Base-by-base conservation (phyloP, 129 eudicot species). In the Helianthus annuus region DNA sequence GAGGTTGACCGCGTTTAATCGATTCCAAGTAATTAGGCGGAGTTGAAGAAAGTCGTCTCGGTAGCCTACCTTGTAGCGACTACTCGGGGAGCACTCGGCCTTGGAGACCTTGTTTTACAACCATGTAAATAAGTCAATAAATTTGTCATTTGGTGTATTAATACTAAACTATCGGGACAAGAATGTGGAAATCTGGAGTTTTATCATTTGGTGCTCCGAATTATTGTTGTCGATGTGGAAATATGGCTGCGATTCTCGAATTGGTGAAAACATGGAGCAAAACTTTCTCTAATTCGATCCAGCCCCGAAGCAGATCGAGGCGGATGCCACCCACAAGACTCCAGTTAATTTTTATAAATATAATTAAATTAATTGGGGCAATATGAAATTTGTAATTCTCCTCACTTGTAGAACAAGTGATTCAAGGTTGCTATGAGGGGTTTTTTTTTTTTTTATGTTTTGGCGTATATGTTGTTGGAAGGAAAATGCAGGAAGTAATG, bases 241-340 rank as follows among this genome's bases (percentile, higher is more conserved):
- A 92, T 44, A 92, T 86, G 97, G 96, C 94, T 71, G 94, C 92
- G 19, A 88, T 93, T 36, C 87, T 89, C 6, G 96, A 90, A 79
- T 94, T 2, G 98, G 98, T 64, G 98, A 94, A 79, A 89, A 90
- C 78, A 94, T 94, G 98, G 98, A 94, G 38, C 97, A 90, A 71
- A 94, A 90, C 67, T 94, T 94, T 81, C 98, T 90, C 74, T 97
- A 94, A 51, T 94, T 94, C 57, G 98, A 94, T 68, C 98, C 98
- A 4, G 98, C 97, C 27, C 98, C 98, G 4, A 81, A 96, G 69
- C 98, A 94, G 87, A 90, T 94, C 29, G 98, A 94, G 72, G 91
- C 96, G 1, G 98, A 94, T 74, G 86, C 97, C 34, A 87, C 96
- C 11, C 90, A 97, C 69, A 90, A 94, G 76, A 94, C 97, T 52